Evolutionary conservation across 305 asterid species (phyloP).

Genomic region (Striga hermonthica): DNA sequence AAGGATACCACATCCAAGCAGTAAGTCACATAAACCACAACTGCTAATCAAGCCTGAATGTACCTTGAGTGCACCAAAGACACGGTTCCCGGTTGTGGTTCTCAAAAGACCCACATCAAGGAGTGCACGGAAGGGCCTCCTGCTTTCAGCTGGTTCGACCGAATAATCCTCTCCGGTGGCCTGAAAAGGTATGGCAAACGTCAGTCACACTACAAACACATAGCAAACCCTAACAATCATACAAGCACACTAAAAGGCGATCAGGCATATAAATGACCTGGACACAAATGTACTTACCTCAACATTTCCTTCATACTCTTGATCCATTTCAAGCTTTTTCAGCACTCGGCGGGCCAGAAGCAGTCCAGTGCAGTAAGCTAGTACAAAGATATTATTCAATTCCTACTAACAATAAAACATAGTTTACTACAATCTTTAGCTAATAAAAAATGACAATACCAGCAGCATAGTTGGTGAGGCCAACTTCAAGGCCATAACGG

Average conservation of each 20-base stretch:
- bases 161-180: conserved; percentile 45
- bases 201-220: conserved; percentile 2
- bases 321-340: conserved; percentile 66
- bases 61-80: conserved; percentile 47
- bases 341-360: conserved; percentile 69
- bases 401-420: neutral
- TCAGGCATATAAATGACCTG: neutral
- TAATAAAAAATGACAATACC: conserved; percentile 31
- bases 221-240: neutral
- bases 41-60: neutral
- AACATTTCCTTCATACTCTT: conserved; percentile 64
- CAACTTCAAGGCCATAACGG: conserved; percentile 55
- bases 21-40: neutral
- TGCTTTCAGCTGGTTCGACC: conserved; percentile 37
- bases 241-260: too few species aligned
- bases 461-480: conserved; percentile 65
- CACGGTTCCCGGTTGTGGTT: conserved; percentile 47
- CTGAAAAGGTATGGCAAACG: conserved; percentile 24
- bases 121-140: conserved; percentile 46
- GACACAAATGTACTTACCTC: conserved; percentile 42
- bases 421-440: neutral
- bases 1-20: too few species aligned
- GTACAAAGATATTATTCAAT: conserved; percentile 1
- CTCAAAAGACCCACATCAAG: conserved; percentile 43
- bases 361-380: conserved; percentile 74